Evolutionary conservation across 129 eudicot genomes (phyloP).

Genomic region (Arctium lappa): DNA sequence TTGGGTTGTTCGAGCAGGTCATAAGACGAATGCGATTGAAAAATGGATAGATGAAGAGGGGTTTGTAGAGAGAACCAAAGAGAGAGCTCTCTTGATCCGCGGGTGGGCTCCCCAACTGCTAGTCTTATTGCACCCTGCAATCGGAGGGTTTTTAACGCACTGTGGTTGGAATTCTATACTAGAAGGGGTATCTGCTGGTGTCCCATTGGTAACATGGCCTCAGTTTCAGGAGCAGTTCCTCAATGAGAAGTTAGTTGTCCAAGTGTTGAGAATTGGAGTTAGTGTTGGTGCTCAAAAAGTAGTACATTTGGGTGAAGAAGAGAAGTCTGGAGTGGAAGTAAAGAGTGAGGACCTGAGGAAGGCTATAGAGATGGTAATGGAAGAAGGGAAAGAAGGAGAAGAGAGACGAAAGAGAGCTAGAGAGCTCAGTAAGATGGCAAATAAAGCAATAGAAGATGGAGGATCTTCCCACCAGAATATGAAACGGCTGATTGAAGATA

Average conservation of each 20-base stretch:
- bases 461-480: slow-evolving; percentile 41
- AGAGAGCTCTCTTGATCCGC: slow-evolving; percentile 45
- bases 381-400: slow-evolving; percentile 34
- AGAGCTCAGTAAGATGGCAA: slow-evolving; percentile 27
- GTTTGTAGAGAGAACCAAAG: slow-evolving; percentile 46
- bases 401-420: slow-evolving; percentile 37
- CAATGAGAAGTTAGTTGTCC: slow-evolving; percentile 50
- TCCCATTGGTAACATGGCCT: slow-evolving; percentile 68
- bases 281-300: slow-evolving; percentile 42
- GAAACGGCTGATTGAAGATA: slow-evolving; percentile 29
- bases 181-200: slow-evolving; percentile 52
- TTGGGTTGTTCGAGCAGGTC: slow-evolving; percentile 36
- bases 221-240: slow-evolving; percentile 52
- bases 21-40: slow-evolving; percentile 18
- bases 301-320: slow-evolving; percentile 35
- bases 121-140: slow-evolving; percentile 51
- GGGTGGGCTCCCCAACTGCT: slow-evolving; percentile 77
- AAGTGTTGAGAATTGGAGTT: slow-evolving; percentile 42
- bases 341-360: slow-evolving; percentile 31
- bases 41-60: slow-evolving; percentile 42
- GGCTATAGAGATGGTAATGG: slow-evolving; percentile 36
- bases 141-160: slow-evolving; percentile 63
- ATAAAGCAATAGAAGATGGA: slow-evolving; percentile 33
- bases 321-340: slow-evolving; percentile 27
- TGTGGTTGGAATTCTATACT: slow-evolving; percentile 73